These are phyloP conservation scores for Zizania latifolia DNA, from an alignment of 176 grass and related monocot species.

Conservation along the genomic window DNA sequence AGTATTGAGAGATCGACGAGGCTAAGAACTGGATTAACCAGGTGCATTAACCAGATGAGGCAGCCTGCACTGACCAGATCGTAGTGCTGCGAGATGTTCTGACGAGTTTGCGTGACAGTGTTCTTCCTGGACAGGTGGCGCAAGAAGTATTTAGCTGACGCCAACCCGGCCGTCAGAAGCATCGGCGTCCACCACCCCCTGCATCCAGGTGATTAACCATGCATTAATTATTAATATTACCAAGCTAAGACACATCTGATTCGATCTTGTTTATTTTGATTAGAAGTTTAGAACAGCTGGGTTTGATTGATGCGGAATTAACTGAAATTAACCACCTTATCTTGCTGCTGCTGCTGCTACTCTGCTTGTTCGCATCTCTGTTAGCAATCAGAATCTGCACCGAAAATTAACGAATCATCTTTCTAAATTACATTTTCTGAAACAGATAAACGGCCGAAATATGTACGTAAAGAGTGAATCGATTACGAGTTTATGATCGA, in stretches of 20 bases:
- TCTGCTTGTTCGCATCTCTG: slow-evolving; percentile 39
- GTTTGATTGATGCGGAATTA: no score
- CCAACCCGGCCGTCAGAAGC: slow-evolving; percentile 40
- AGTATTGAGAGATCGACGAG: not conserved
- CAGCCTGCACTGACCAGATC: not conserved
- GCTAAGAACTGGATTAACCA: not conserved
- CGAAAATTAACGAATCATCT: not conserved
- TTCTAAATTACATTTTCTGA: not conserved
- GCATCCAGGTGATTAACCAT: not conserved
- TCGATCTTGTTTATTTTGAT: not conserved
- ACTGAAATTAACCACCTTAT: slow-evolving; percentile 12
- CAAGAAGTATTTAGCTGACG: slow-evolving; percentile 54
- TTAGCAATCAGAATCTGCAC: slow-evolving; percentile 79
- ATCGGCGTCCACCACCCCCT: slow-evolving; percentile 49
- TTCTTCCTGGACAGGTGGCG: slow-evolving; percentile 46
- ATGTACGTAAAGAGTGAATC: not conserved
- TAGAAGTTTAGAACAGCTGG: no score
- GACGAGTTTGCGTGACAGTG: slow-evolving; percentile 27
- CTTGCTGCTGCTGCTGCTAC: slow-evolving; percentile 18
- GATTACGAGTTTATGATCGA: no score
- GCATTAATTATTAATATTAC: no score
- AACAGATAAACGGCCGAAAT: not conserved
- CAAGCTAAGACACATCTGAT: no score
- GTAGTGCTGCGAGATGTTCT: not conserved
- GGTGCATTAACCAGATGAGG: not conserved